phyloP scores from a whole-genome alignment of 2,329 filamentous ascomycete genomes.

The Fusarium falciforme region DNA sequence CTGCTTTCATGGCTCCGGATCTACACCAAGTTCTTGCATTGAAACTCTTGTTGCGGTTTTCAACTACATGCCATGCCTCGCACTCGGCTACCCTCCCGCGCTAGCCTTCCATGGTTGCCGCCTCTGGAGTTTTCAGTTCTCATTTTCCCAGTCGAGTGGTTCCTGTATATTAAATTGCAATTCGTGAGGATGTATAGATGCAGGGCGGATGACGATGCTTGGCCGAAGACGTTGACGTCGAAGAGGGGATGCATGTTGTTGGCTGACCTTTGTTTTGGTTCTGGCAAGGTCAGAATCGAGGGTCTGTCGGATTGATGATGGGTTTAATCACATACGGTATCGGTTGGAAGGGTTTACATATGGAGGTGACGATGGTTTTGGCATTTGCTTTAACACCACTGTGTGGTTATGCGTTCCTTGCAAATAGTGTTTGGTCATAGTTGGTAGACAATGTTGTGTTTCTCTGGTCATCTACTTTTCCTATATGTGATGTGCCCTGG shows the following conservation, averaged over 20 bases:
- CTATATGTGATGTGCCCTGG: neutral
- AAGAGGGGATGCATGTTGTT: neutral
- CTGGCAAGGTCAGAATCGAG: neutral
- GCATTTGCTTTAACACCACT: conserved; percentile 5
- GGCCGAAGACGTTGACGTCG: conserved; percentile 1
- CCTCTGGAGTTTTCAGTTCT: neutral
- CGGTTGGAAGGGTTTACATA: conserved; percentile 15
- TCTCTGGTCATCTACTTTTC: neutral
- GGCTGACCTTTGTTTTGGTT: neutral
- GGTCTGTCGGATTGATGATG: neutral
- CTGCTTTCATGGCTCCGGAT: conserved; percentile 5
- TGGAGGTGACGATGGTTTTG: conserved; percentile 7
- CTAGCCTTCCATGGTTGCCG: neutral
- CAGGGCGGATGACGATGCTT: neutral
- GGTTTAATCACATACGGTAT: conserved; percentile 21
- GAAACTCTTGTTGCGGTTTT: conserved; percentile 5
- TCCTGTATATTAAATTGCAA: conserved; percentile 37
- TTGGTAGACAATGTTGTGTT: conserved; percentile 9
- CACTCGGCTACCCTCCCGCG: neutral
- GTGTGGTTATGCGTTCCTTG: conserved; percentile 4
- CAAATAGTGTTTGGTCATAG: conserved; percentile 17
- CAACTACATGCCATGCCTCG: neutral
- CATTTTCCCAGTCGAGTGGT: neutral
- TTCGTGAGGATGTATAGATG: conserved; percentile 2
- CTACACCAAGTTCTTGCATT: conserved; percentile 2